Evolutionary conservation across 305 asterid species (phyloP), one percentile per base, ranked within the genome.

Genomic region (Withania somnifera): DNA sequence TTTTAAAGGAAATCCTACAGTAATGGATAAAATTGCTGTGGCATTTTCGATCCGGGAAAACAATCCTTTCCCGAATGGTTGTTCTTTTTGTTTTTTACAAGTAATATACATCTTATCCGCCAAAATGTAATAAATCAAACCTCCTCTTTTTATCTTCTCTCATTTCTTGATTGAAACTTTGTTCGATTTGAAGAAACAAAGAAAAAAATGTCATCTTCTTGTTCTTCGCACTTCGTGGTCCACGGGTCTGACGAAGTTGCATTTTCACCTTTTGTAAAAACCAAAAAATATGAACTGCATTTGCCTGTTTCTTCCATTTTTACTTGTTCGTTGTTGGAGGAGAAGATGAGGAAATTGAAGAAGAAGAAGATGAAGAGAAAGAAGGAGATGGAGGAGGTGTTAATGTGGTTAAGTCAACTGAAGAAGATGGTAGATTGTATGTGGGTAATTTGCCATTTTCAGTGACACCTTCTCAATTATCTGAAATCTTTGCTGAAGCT

Each of bases 401-500:
- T 28, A 42, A 61, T 66, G 86, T 61, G 30, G 73, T 93, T 20
- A 82, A 64, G 36, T 69, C 92, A 20, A 85, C 88, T 47, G 96
- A 90, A 52, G 96, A 90, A 52, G 91, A 83, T 58, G 92, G 97
- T 73, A 89, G 98, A 82, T 80, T 94, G 68, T 96, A 90, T 67
- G 98, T 93, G 61, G 99, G 99, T 6, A 96, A 96, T 80, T 87
- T 96, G 91, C 99, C 98, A 1, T 96, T 89, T 83, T 80, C 98
- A 0, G 83, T 93, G 92, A 93, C 98, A 6, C 86, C 98, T 69
- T 80, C 93, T 2, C 91, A 94, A 80, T 83, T 96, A 87, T 85
- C 98, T 32, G 97, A 94, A 73, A 86, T 96, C 30, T 96, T 96
- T 56, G 86, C 91, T 11, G 95, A 96, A 87, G 98, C 98, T 83